Percentiles rank a stretch among this genome's conserved stretches.
These are phyloP conservation scores for Lentinula detonsa DNA, from an alignment of 768 basidiomycete species.

Conservation along the genomic window DNA sequence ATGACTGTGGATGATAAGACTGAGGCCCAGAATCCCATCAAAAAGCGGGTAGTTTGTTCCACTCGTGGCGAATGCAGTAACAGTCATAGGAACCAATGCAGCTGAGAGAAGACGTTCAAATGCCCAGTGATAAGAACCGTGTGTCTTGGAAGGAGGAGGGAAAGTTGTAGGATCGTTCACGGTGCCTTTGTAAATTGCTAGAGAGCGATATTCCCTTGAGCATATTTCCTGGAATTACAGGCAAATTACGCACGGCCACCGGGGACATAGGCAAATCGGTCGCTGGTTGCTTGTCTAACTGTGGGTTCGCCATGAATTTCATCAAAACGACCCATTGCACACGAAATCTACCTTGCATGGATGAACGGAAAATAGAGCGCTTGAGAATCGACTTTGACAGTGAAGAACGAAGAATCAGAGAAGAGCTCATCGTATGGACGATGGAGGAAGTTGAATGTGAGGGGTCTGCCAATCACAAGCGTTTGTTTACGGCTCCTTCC, in stretches of 20 bases:
- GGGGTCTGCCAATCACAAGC: constrained; percentile 7
- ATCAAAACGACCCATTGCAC: neutral
- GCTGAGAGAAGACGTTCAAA: constrained; percentile 93
- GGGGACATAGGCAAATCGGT: constrained; percentile 45
- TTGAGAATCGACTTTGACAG: constrained; percentile 37
- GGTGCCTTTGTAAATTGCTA: constrained; percentile 84
- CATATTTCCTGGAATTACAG: constrained; percentile 6
- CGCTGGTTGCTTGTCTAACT: constrained; percentile 10
- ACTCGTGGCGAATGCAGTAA: constrained; percentile 77
- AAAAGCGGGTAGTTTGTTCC: constrained; percentile 75
- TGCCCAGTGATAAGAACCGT: constrained; percentile 90
- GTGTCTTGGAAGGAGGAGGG: constrained; percentile 70
- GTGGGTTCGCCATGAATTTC: constrained; percentile 9
- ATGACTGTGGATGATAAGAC: constrained; percentile 91
- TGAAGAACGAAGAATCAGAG: constrained; percentile 42
- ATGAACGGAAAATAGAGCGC: constrained; percentile 32
- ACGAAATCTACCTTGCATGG: constrained; percentile 32
- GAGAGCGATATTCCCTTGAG: constrained; percentile 9
- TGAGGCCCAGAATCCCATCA: constrained; percentile 84
- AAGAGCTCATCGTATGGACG: constrained; percentile 38
- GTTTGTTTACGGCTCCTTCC: constrained; percentile 4
- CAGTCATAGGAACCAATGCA: constrained; percentile 81
- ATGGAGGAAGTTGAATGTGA: neutral
- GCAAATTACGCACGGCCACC: constrained; percentile 56
- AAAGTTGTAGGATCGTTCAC: constrained; percentile 94